Conservation (phyloP, 176 grass and related monocot genomes). For the Tillandsia fasciculata region DNA sequence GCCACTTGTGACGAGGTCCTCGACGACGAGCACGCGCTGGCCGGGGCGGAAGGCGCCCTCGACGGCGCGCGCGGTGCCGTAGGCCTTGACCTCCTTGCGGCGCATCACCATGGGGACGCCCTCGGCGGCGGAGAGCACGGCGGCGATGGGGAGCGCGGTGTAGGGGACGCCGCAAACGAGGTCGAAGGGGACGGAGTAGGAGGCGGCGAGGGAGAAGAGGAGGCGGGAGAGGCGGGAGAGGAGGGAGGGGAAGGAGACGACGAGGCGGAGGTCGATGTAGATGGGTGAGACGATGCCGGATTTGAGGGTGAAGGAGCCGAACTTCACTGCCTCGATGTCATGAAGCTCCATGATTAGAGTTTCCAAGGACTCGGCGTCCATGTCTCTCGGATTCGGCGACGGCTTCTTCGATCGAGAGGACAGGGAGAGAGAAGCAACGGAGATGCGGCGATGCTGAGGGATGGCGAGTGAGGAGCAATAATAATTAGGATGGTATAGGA, state of each 20-base stretch:
- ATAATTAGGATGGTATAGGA: too few species aligned
- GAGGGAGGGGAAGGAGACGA: constrained; percentile 79
- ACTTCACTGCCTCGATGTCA: constrained; percentile 75
- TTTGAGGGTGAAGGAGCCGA: constrained; percentile 87
- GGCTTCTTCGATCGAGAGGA: constrained; percentile 12
- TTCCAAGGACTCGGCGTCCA: constrained; percentile 52
- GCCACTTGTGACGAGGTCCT: constrained; percentile 93
- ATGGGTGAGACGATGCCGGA: constrained; percentile 91
- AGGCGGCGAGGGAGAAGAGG: constrained; percentile 38
- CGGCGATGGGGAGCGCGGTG: constrained; percentile 85
- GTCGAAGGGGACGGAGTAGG: constrained; percentile 33
- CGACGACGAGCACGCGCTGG: constrained; percentile 61
- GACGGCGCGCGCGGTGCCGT: constrained; percentile 84
- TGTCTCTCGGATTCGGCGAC: constrained; percentile 32
- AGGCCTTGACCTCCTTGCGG: constrained; percentile 86
- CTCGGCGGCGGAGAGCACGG: constrained; percentile 53
- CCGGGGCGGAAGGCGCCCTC: constrained; percentile 53
- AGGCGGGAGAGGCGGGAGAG: constrained; percentile 56
- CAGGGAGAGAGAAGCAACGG: too few species aligned
- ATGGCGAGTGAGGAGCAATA: too few species aligned
- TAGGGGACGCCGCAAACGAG: constrained; percentile 91
- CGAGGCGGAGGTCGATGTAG: constrained; percentile 90
- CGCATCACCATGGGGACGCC: constrained; percentile 85
- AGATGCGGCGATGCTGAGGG: too few species aligned
- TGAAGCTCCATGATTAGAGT: constrained; percentile 65